Evolutionary conservation across 768 basidiomycete genomes (phyloP).

Genomic region (Rhodotorula diobovata): DNA sequence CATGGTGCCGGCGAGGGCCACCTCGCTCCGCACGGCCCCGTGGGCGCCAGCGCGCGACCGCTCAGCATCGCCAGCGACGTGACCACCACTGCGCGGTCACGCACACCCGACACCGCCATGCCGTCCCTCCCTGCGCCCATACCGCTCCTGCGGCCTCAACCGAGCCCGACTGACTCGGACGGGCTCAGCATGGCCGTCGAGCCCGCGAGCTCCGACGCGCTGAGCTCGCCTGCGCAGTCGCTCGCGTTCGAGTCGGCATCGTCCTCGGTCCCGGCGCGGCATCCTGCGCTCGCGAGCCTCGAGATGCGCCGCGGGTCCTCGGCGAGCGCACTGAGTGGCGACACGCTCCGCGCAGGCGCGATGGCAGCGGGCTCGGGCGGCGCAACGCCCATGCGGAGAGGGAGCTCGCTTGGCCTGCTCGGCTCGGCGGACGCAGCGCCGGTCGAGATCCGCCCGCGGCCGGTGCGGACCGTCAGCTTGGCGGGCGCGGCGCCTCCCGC

Average conservation of each 20-base stretch:
- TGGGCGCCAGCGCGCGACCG: neutral
- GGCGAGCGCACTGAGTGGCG: neutral
- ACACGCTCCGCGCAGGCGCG: neutral
- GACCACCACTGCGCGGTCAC: neutral
- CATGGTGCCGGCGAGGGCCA: neutral
- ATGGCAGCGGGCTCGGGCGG: neutral
- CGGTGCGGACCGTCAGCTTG: neutral
- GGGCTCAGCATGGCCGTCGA: constrained; percentile 4
- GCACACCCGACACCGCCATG: neutral
- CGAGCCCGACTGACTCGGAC: too few relatives aligned
- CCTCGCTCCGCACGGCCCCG: neutral
- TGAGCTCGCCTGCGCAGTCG: neutral
- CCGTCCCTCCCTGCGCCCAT: neutral
- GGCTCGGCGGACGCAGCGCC: neutral
- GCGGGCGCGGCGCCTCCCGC: neutral
- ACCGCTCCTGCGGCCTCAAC: neutral
- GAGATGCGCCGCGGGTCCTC: neutral
- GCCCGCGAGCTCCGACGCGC: too few relatives aligned
- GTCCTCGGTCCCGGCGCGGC: neutral
- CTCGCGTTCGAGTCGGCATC: neutral
- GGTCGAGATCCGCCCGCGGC: constrained; percentile 3
- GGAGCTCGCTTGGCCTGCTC: neutral
- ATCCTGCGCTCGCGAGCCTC: neutral
- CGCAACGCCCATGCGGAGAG: neutral
- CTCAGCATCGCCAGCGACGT: neutral